Conservation (phyloP, 2,329 filamentous ascomycete genomes). For the Colletotrichum camelliae region DNA sequence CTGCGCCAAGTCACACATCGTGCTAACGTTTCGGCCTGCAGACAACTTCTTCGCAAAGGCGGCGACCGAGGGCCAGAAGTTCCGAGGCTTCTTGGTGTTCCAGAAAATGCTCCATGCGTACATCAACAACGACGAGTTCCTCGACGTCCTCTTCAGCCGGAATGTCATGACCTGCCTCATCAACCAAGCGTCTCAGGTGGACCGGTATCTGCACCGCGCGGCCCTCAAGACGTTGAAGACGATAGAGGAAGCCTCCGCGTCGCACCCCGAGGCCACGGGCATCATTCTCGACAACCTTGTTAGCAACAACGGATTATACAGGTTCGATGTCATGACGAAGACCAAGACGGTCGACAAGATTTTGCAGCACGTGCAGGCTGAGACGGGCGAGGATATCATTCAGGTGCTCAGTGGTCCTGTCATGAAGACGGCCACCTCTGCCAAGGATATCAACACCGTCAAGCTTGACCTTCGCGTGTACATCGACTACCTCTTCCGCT, state of each 20-base stretch:
- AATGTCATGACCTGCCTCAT: slow-evolving; percentile 84
- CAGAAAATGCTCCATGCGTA: slow-evolving; percentile 71
- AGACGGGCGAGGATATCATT: slow-evolving; percentile 60
- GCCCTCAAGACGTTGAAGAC: slow-evolving; percentile 78
- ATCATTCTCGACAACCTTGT: slow-evolving; percentile 72
- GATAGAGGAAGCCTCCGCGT: slow-evolving; percentile 69
- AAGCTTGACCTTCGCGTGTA: slow-evolving; percentile 50
- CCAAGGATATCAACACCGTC: slow-evolving; percentile 42
- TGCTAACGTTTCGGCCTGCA: slow-evolving; percentile 35
- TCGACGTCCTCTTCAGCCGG: slow-evolving; percentile 73
- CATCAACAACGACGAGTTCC: slow-evolving; percentile 43
- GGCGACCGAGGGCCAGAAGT: slow-evolving; percentile 88
- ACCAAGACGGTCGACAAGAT: slow-evolving; percentile 83
- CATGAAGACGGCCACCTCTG: slow-evolving; percentile 14
- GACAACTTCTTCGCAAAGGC: slow-evolving; percentile 83
- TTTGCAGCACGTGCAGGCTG: slow-evolving; percentile 62
- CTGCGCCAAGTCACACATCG: not conserved
- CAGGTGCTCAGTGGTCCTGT: slow-evolving; percentile 38
- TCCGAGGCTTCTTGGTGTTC: slow-evolving; percentile 89
- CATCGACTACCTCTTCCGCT: slow-evolving; percentile 59
- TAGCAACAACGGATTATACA: slow-evolving; percentile 71
- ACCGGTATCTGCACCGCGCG: slow-evolving; percentile 80
- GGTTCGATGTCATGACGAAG: slow-evolving; percentile 86
- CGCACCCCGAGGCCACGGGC: slow-evolving; percentile 63
- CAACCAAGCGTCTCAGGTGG: slow-evolving; percentile 80